A percentile compares a stretch with the other conserved stretches of the same genome.
phyloP scores from a whole-genome alignment of 768 basidiomycete genomes.

The Mrakia frigida region DNA sequence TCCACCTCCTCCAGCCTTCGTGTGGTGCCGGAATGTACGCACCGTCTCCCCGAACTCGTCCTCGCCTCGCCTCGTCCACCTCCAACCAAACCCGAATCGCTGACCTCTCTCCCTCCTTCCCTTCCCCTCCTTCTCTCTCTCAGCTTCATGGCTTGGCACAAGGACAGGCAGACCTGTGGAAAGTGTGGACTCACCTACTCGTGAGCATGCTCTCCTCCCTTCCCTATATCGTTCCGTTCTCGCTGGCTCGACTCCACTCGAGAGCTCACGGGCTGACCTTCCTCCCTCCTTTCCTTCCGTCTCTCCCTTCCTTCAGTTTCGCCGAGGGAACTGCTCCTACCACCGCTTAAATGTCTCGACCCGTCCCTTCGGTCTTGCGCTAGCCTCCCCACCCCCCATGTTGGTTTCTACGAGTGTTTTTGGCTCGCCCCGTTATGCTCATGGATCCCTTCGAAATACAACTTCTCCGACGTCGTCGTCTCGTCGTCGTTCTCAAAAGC shows the following conservation, averaged over 20 bases:
- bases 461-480: no score
- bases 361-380: constrained; percentile 1
- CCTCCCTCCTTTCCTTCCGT: not conserved
- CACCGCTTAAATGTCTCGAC: constrained; percentile 13
- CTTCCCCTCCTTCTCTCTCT: not conserved
- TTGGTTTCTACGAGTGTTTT: not conserved
- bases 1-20: constrained; percentile 37
- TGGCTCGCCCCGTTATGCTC: not conserved
- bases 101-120: constrained; percentile 50
- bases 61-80: constrained; percentile 35
- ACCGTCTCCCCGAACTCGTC: constrained; percentile 46
- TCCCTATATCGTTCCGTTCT: not conserved
- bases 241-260: not conserved
- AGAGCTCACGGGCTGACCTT: not conserved
- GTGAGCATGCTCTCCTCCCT: constrained; percentile 35
- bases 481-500: no score
- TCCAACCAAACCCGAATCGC: constrained; percentile 7
- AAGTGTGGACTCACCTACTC: constrained; percentile 48
- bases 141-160: constrained; percentile 86
- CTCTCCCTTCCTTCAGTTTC: constrained; percentile 49
- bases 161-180: constrained; percentile 96
- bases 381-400: not conserved
- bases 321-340: constrained; percentile 37
- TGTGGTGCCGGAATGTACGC: constrained; percentile 44
- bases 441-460: constrained; percentile 1